Conservation (phyloP, 441 rosid genomes). For the Brassica balearica region DNA sequence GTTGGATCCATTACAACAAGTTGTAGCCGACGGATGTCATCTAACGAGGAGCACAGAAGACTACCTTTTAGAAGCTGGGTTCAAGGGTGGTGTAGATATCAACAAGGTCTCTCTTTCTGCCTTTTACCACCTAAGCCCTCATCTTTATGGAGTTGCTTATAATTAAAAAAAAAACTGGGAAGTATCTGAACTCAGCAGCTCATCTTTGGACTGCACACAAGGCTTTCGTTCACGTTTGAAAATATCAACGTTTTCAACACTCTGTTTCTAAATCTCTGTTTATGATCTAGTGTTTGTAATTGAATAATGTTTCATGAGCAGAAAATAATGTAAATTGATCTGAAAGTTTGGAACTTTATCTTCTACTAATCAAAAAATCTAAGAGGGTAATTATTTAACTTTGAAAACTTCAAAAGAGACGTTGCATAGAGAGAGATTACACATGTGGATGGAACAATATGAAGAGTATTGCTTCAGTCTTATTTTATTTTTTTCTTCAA, state of each 20-base stretch:
- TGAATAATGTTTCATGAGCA: not conserved
- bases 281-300: not conserved
- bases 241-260: not conserved
- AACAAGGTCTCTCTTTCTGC: constrained; percentile 50
- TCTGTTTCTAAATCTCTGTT: not conserved
- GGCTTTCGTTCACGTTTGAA: not conserved
- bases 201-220: not conserved
- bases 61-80: constrained; percentile 63
- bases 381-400: not conserved
- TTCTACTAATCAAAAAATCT: not conserved
- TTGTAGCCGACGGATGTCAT: constrained; percentile 81
- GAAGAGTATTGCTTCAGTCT: too few relatives aligned
- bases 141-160: constrained; percentile 73
- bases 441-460: not conserved
- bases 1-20: constrained; percentile 79
- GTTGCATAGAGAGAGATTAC: not conserved
- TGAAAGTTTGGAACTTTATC: not conserved
- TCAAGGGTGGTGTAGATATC: constrained; percentile 57
- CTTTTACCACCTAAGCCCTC: constrained; percentile 57
- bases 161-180: constrained; percentile 38
- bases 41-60: constrained; percentile 72
- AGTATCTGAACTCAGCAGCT: not conserved
- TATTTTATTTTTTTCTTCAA: too few relatives aligned
- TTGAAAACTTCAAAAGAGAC: not conserved
- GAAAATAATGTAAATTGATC: not conserved